Conservation (phyloP, 495 filamentous ascomycete species). For the Daldinia bambusicola region DNA sequence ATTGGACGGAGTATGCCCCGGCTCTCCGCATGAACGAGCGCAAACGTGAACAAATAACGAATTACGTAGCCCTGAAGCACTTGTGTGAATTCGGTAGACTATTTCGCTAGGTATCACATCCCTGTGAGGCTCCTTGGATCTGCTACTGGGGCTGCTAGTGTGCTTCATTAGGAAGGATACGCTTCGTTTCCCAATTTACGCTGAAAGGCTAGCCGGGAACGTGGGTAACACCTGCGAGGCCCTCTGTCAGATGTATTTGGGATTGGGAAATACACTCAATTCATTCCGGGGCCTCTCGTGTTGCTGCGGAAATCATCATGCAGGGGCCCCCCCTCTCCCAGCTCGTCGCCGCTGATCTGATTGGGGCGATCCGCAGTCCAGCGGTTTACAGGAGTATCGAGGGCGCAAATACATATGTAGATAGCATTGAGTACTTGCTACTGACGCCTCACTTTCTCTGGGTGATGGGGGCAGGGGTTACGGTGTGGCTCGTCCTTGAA, state of each 20-base stretch:
- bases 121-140: constrained; percentile 4
- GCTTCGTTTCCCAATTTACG: constrained; percentile 36
- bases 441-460: constrained; percentile 37
- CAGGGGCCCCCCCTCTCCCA: constrained; percentile 34
- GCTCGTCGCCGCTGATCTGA: constrained; percentile 18
- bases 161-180: not conserved
- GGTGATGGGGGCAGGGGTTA: constrained; percentile 8
- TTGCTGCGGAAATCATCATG: constrained; percentile 40
- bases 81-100: not conserved
- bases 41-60: constrained; percentile 40
- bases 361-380: constrained; percentile 34
- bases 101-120: constrained; percentile 7
- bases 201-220: constrained; percentile 33
- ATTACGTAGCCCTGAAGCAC: constrained; percentile 3
- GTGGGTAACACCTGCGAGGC: constrained; percentile 25
- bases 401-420: constrained; percentile 17
- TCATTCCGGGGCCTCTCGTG: constrained; percentile 32
- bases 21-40: constrained; percentile 40
- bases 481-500: constrained; percentile 22
- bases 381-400: constrained; percentile 35
- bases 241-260: not conserved
- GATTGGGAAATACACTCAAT: constrained; percentile 18
- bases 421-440: constrained; percentile 1
- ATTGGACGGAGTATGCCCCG: constrained; percentile 18
- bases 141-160: not conserved